Evolutionary conservation across 2,329 filamentous ascomycete species (phyloP).

Genomic region (Fusarium sp.): DNA sequence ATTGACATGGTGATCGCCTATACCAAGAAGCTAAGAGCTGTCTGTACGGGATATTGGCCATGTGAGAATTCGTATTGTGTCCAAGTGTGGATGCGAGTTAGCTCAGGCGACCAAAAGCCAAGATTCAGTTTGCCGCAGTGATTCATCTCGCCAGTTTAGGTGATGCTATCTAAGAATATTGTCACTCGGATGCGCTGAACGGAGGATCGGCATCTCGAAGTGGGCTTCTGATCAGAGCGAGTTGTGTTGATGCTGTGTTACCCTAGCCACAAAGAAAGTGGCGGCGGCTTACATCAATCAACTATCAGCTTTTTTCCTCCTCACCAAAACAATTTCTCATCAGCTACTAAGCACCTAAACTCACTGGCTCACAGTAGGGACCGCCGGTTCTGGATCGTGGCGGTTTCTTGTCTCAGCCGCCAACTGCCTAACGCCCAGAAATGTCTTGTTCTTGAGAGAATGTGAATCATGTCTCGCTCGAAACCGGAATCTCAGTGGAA

Average conservation of each 20-base stretch:
- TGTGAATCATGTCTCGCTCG: conserved; percentile 22
- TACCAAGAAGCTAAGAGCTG: conserved; percentile 9
- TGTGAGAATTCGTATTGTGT: conserved; percentile 22
- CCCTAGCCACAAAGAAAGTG: conserved; percentile 6
- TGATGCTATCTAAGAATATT: neutral
- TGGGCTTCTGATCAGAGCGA: neutral
- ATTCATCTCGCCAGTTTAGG: conserved; percentile 19
- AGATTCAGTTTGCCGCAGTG: conserved; percentile 2
- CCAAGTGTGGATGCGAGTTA: neutral
- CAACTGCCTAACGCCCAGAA: neutral
- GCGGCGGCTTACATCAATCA: conserved; percentile 10
- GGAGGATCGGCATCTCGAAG: neutral
- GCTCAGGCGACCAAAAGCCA: conserved; percentile 15
- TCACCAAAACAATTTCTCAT: neutral
- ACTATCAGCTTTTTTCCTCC: neutral
- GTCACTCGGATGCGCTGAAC: neutral
- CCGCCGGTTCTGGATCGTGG: conserved; percentile 29
- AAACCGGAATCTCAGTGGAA: conserved; percentile 16
- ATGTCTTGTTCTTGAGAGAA: neutral
- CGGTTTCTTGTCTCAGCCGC: conserved; percentile 26
- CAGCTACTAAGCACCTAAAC: neutral
- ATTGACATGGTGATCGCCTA: neutral
- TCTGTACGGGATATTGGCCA: conserved; percentile 10
- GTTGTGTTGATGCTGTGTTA: neutral
- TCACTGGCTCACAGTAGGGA: neutral